Base-by-base conservation (phyloP, 2,329 filamentous ascomycete species). In the Karstenula rhodostoma region DNA sequence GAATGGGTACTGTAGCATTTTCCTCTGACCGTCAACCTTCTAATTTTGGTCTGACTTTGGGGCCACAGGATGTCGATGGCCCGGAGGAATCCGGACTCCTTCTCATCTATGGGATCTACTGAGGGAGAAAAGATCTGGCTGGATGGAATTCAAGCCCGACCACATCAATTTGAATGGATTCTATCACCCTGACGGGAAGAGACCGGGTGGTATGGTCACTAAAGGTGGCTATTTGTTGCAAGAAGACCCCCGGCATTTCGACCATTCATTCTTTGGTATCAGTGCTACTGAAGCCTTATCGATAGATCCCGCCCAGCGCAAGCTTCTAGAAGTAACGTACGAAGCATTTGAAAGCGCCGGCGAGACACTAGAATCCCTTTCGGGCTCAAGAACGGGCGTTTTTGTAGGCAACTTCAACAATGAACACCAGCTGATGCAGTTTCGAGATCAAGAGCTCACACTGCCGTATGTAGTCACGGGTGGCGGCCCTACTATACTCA, bases 341-440 rank as follows among this genome's bases (percentile, higher is more conserved):
- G 75, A 80, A 59, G 71, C 74, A 1, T 57, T 85, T 4, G 75
- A 79, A 40, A 72, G 32, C 74, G 69, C 13, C 50, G 62, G 4
- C 52, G 57, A 5, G 56, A 22, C 61, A 72, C 15, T 15, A 12
- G 13, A 60, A 65, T 5, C 32, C 4, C 23, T 64, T 1, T 61
- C 44, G 61, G 76, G 75, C 42, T 59, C 70, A 59, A 60, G 76
- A 63, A 70, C 64, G 33, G 69, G 76, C 56, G 50, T 69, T 61
- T 78, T 73, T 55, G 63, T 77, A 0, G 76, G 75, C 1, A 60
- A 27, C 15, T 71, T 71, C 47, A 63, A 65, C 19, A 63, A 73
- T 10, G 67, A 70, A 33, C 66, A 64, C 57, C 19, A 35, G 4
- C 48, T 63, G 8, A 22, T 50, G 3, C 9, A 25, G 9, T n/a